A percentile compares a stretch with the other conserved stretches of the same genome.
These are phyloP conservation scores for Annulohypoxylon moriforme DNA, from an alignment of 495 filamentous ascomycete genomes.

Conservation along the genomic window DNA sequence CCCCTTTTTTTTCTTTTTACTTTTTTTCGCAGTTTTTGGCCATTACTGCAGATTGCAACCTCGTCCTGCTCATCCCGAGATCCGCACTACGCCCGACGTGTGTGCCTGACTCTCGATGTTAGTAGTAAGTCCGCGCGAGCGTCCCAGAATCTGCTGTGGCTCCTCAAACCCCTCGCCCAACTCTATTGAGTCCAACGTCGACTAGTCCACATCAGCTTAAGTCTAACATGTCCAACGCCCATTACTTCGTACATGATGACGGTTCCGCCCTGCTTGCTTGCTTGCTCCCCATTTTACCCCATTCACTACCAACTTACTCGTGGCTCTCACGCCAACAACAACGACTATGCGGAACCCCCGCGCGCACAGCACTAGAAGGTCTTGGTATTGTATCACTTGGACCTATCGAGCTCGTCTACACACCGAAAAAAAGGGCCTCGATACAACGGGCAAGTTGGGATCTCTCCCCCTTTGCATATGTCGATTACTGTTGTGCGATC, in stretches of 20 bases:
- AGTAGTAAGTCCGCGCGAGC: slow-evolving; percentile 12
- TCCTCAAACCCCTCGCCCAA: neutral
- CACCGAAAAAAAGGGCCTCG: neutral
- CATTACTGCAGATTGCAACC: slow-evolving; percentile 23
- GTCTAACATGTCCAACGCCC: neutral
- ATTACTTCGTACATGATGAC: slow-evolving; percentile 11
- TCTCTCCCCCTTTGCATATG: neutral
- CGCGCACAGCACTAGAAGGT: slow-evolving; percentile 1
- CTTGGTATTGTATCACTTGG: neutral
- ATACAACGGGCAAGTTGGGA: neutral
- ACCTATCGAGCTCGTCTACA: slow-evolving; percentile 2
- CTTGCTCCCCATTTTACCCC: neutral
- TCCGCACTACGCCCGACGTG: slow-evolving; percentile 33
- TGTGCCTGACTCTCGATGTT: slow-evolving; percentile 38
- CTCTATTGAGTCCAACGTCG: neutral
- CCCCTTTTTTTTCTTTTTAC: slow-evolving; percentile 8
- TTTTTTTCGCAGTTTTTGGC: slow-evolving; percentile 6
- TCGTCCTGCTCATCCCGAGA: slow-evolving; percentile 28
- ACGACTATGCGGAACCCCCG: slow-evolving; percentile 3
- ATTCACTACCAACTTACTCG: neutral
- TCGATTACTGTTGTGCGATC: slow-evolving; percentile 26
- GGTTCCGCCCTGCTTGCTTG: neutral
- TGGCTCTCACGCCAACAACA: neutral
- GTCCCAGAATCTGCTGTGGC: neutral
- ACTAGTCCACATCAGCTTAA: neutral